Base-by-base conservation (phyloP, 1,284 basidiomycete species). In the Leccinum pachyderme region DNA sequence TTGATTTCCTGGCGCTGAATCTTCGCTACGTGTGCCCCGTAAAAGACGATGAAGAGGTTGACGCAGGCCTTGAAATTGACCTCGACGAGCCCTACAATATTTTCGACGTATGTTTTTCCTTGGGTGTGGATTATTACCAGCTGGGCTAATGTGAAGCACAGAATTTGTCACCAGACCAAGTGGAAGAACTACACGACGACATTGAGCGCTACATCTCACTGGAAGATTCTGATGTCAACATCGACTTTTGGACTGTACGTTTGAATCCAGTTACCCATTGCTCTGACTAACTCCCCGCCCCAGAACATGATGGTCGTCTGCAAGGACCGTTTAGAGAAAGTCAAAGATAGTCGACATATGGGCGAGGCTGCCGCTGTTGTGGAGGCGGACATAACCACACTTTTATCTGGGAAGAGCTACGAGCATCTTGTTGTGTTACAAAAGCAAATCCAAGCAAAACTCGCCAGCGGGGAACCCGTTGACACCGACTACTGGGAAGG, bases 401-500 rank as follows among this genome's bases (percentile, higher is more conserved):
- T 94, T 37, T 77, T 95, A 27, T 79, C 84, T 29, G 89, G 88
- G 46, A 95, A 95, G 73, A 82, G 87, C 4, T 87, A 92, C 56
- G 87, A 93, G 2, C 87, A 98, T 58, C 81, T 99, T 33, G 79
- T 82, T 18, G 82, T 81, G 39, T 79, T 99, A 31, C 96, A 99
- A 72, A 81, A 83, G 55, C 88, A 89, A 64, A 89, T 99, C 13
- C 91, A 94, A 64, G 81, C 80, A 50, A 99, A 99, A 73, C 81
- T 99, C 1, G 79, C 82, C 0, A 93, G 93, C 57, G 93, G 93
- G 31, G 95, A 98, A 72, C 94, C 95, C 1, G 83, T 99, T 39
- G 97, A 99, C 72, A 90, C 88, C 12, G 97, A 99, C 71, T 99
- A 99, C 70, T 99, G 97, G 97, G 96, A 98, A 72, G 80, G 86